Conservation (phyloP, 1,139 yeast genomes). For the Candida glucosophila region DNA sequence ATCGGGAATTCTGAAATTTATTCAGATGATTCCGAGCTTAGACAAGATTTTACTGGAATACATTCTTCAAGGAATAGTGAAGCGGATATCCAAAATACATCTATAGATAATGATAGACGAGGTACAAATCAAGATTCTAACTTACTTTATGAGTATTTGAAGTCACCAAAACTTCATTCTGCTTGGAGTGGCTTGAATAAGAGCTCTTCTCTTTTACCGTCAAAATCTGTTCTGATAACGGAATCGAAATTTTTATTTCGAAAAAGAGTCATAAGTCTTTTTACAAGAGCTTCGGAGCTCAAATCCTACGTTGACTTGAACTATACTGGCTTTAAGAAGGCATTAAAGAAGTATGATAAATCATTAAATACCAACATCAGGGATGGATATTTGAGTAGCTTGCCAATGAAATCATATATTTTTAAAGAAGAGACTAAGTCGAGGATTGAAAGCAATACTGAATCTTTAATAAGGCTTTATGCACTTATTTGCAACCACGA, state of each 20-base stretch:
- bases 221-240: constrained; percentile 31
- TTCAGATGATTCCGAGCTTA: constrained; percentile 8
- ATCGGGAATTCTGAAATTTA: constrained; percentile 12
- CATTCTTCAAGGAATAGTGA: not conserved
- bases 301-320: constrained; percentile 61
- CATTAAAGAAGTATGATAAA: constrained; percentile 64
- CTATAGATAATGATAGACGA: constrained; percentile 10
- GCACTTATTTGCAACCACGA: constrained; percentile 36
- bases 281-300: constrained; percentile 53
- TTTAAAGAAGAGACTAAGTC: constrained; percentile 33
- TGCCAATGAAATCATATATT: constrained; percentile 25
- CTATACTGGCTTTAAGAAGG: constrained; percentile 60
- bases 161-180: constrained; percentile 28
- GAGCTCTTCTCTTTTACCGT: constrained; percentile 21
- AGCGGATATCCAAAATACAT: not conserved
- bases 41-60: not conserved
- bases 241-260: constrained; percentile 45
- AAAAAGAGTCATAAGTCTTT: constrained; percentile 47
- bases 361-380: constrained; percentile 38
- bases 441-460: constrained; percentile 34
- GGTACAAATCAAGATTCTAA: constrained; percentile 27
- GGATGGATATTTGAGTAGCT: constrained; percentile 24
- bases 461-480: constrained; percentile 26
- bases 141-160: too few relatives aligned
- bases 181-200: constrained; percentile 25